Percentiles rank a stretch among this genome's conserved stretches.
phyloP scores from a whole-genome alignment of 257 asterid species.

The Solanum ossicruentum region DNA sequence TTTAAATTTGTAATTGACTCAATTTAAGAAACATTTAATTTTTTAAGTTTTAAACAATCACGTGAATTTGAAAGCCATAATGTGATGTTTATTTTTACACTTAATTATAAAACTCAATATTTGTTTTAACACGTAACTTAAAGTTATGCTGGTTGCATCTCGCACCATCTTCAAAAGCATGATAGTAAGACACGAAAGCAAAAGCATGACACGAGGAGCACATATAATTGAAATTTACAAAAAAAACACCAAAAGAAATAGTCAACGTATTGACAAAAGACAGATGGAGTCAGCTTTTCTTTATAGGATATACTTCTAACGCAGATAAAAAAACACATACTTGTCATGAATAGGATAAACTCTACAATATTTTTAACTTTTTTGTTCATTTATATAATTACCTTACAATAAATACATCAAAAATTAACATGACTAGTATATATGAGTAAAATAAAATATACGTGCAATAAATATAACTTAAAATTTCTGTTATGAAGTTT shows the following conservation, averaged over 20 bases:
- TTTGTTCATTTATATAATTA: background rate
- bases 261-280: background rate
- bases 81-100: background rate
- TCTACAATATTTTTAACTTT: background rate
- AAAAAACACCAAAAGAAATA: background rate
- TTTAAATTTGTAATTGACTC: background rate
- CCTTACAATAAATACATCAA: background rate
- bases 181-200: background rate
- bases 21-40: background rate
- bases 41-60: background rate
- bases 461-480: background rate
- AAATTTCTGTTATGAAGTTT: background rate
- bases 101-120: background rate
- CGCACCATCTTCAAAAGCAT: background rate
- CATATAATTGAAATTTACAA: background rate
- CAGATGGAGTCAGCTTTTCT: background rate
- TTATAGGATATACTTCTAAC: background rate
- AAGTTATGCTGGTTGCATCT: background rate
- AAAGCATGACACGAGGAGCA: background rate
- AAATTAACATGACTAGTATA: background rate
- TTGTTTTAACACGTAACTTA: background rate
- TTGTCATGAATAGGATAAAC: background rate
- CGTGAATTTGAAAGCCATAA: background rate
- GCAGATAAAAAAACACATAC: background rate
- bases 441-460: background rate